Evolutionary conservation across 140 eudicot genomes (phyloP).

Genomic region (Bidens hawaiensis): DNA sequence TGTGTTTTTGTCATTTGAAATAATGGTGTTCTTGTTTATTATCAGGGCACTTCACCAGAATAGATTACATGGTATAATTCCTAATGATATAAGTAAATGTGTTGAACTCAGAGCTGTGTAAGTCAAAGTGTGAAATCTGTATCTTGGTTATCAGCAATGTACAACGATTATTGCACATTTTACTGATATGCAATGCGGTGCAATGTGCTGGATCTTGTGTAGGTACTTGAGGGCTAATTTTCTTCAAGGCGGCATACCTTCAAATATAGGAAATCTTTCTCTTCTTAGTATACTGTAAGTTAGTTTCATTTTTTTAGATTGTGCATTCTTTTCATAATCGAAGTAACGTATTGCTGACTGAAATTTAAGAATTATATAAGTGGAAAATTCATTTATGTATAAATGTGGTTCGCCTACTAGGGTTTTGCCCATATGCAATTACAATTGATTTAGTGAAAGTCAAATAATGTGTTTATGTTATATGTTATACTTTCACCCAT

Average conservation of each 20-base stretch:
- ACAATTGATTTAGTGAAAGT: not conserved
- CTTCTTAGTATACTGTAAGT: constrained; percentile 70
- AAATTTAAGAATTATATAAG: too few species aligned
- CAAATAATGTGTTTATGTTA: not conserved
- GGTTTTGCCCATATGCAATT: not conserved
- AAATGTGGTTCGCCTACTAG: not conserved
- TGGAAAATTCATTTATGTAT: too few species aligned
- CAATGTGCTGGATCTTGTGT: not conserved
- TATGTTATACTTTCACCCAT: too few species aligned
- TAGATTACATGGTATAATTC: constrained; percentile 79
- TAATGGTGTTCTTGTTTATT: constrained; percentile 3
- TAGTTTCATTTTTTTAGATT: constrained; percentile 1
- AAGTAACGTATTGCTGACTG: too few species aligned
- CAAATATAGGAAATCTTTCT: constrained; percentile 78
- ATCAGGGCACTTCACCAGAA: constrained; percentile 94
- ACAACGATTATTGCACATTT: not conserved
- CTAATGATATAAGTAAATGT: constrained; percentile 69
- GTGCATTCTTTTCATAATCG: too few species aligned
- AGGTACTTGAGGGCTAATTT: constrained; percentile 90
- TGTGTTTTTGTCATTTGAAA: not conserved
- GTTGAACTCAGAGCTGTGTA: constrained; percentile 90
- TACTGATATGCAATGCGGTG: constrained; percentile 7
- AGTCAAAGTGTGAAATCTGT: constrained; percentile 27
- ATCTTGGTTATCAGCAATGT: not conserved
- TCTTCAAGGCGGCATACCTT: constrained; percentile 94